Base-by-base conservation (phyloP, 1,139 yeast species). In the Debaryomyces fabryi region DNA sequence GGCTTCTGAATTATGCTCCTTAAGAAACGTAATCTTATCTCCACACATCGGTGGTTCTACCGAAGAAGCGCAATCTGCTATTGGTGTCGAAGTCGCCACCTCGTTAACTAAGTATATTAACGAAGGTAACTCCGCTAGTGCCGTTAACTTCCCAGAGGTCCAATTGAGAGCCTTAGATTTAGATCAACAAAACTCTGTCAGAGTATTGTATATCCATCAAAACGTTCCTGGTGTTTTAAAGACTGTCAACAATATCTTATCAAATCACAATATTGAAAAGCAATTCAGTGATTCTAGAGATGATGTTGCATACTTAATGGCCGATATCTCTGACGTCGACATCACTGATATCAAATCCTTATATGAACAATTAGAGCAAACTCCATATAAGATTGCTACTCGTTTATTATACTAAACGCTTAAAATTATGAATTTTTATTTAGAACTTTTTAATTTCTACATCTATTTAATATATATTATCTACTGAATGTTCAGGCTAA, bases 21-120 rank as follows among this genome's bases (percentile, higher is more conserved):
- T 91, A 68, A 83, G 95, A 74, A 95, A 93, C 69, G 86, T 93
- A 49, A 91, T 95, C 55, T 79, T 93, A 64, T 86, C 98, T 49
- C 99, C 99, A 34, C 99, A 93, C 67, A 93, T 93, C 62, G 99
- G 99, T 74, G 99, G 99, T 56, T 91, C 98, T 45, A 93, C 99
- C 43, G 98, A 93, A 72, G 99, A 93, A 76, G 99, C 99, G 30
- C 99, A 93, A 79, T 83, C 91, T 52, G 96, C 98, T 45, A 93
- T 93, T 67, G 99, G 99, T 72, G 78, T 92, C 53, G 99, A 93
- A 75, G 99, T 93, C 52, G 91, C 87, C 50, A 78, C 88, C 44
- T 83, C 96, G 29, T 79, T 93, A 64, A 79, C 92, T 57, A 90
- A 89, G 69, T 95, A 91, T 76, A 87, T 93, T 68, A 93, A 92